Evolutionary conservation across 352 stramenopile genomes (phyloP), one percentile per base, ranked within the genome.

Genomic region (Chrysophaeum taylorii): DNA sequence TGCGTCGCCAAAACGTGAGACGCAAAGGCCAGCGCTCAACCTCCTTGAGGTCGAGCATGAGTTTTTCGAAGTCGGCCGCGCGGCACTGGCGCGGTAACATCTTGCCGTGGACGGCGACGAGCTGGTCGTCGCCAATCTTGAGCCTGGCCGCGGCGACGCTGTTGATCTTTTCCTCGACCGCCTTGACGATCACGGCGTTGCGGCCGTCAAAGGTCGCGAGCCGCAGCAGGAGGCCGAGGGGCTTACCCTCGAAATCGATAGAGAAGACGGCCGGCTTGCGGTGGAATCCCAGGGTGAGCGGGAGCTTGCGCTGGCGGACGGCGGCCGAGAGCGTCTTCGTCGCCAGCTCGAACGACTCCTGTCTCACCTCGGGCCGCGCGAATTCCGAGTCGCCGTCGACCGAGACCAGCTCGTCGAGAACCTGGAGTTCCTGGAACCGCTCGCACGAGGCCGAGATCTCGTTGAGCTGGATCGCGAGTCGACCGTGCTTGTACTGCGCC

Each of bases 1-100:
- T 37, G 29, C 41, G 29, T 31, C 57, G 57, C 57, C 31, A 42
- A n/a, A 66, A 66, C 21, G 57, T 66, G 57, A 66, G 57, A 2
- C 36, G 9, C 12, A 66, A n/a, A 9, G 57, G 57, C n/a, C n/a
- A n/a, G 23, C 57, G 9, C 36, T 31, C 1, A 15, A 36, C 31
- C 1, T 45, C 33, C 27, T 42, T 33, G 14, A 66, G 36, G 9
- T 2, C 27, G 2, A 9, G 2, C 21, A 45, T 33, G 2, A 66
- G 14, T 2, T 23, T 18, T 1, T 66, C 57, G n/a, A 66, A 66
- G 33, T 14, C 57, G 31, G 1, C 33, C 57, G 25, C 29, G 12
- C 1, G 1, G 57, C 33, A 31, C 33, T 37, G 33, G 9, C 25
- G 52, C 2, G 2, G 12, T 1, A 66, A 2, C 5, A n/a, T 21